These are phyloP conservation scores for Rhodofomes roseus DNA, from an alignment of 1,284 basidiomycete species.

Conservation along the genomic window DNA sequence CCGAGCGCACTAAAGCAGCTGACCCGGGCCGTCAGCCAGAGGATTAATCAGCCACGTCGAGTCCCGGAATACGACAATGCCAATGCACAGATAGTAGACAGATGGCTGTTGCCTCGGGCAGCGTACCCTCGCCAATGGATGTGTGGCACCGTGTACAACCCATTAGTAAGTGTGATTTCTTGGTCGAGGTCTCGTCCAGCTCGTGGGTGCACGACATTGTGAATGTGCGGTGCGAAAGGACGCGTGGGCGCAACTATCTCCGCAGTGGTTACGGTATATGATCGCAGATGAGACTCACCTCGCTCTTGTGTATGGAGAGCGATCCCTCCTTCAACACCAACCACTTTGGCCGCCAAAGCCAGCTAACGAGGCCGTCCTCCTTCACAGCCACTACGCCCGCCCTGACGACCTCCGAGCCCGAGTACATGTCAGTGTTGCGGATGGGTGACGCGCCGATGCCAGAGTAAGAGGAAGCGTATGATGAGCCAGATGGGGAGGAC, in stretches of 20 bases:
- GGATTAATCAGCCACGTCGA: too few species aligned
- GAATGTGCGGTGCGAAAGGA: too few species aligned
- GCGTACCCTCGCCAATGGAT: too few species aligned
- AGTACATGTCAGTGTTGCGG: constrained; percentile 43
- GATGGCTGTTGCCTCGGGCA: too few species aligned
- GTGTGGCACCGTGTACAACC: too few species aligned
- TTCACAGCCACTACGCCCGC: constrained; percentile 78
- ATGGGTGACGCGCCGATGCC: constrained; percentile 77
- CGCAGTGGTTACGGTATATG: not conserved
- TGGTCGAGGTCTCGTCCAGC: too few species aligned
- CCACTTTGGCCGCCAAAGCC: constrained; percentile 93
- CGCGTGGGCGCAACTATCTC: not conserved
- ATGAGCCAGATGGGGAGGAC: constrained; percentile 51
- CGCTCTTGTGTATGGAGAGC: constrained; percentile 87
- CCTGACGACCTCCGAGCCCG: constrained; percentile 48
- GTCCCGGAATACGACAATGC: too few species aligned
- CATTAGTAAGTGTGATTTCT: too few species aligned
- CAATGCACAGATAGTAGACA: too few species aligned
- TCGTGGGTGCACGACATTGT: too few species aligned
- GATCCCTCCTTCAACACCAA: constrained; percentile 81
- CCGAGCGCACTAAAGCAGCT: too few species aligned
- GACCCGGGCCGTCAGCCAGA: too few species aligned
- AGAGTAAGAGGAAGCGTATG: constrained; percentile 58
- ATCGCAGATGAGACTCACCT: constrained; percentile 51
- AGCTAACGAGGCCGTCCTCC: constrained; percentile 88